Evolutionary conservation across 495 filamentous ascomycete species (phyloP).

Genomic region (Aspergillus nidulans): DNA sequence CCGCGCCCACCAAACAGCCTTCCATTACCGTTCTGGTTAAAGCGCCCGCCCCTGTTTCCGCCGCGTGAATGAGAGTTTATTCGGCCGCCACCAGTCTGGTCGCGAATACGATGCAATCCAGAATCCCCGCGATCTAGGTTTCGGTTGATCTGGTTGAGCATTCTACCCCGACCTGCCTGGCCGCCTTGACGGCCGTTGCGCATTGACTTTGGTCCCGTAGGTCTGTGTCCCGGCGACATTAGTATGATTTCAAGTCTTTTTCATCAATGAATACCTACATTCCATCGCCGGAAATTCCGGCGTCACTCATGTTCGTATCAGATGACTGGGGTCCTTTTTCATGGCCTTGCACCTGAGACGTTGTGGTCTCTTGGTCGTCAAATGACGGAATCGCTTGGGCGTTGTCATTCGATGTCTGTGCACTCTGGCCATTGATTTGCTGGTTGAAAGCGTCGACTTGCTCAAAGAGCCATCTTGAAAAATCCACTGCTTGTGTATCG

Average conservation of each 20-base stretch:
- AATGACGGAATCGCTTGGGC: slow-evolving; percentile 35
- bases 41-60: slow-evolving; percentile 57
- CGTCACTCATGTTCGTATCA: slow-evolving; percentile 77
- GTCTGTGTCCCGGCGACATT: slow-evolving; percentile 49
- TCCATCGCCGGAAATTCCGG: slow-evolving; percentile 41
- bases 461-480: slow-evolving; percentile 86
- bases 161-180: slow-evolving; percentile 57
- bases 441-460: slow-evolving; percentile 66
- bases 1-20: slow-evolving; percentile 39
- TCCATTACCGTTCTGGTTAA: slow-evolving; percentile 36
- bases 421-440: slow-evolving; percentile 51
- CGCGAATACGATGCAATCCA: slow-evolving; percentile 75
- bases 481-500: slow-evolving; percentile 75
- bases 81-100: slow-evolving; percentile 65
- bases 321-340: slow-evolving; percentile 46
- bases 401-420: slow-evolving; percentile 17
- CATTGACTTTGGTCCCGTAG: slow-evolving; percentile 95
- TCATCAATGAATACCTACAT: slow-evolving; percentile 51
- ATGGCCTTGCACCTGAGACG: slow-evolving; percentile 15
- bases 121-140: slow-evolving; percentile 78
- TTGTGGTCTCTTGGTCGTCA: slow-evolving; percentile 22
- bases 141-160: slow-evolving; percentile 83
- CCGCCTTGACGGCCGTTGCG: slow-evolving; percentile 53
- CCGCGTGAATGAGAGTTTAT: slow-evolving; percentile 71
- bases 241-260: slow-evolving; percentile 15